phyloP scores from a whole-genome alignment of 495 filamentous ascomycete genomes.

The Alectoria sarmentosa region DNA sequence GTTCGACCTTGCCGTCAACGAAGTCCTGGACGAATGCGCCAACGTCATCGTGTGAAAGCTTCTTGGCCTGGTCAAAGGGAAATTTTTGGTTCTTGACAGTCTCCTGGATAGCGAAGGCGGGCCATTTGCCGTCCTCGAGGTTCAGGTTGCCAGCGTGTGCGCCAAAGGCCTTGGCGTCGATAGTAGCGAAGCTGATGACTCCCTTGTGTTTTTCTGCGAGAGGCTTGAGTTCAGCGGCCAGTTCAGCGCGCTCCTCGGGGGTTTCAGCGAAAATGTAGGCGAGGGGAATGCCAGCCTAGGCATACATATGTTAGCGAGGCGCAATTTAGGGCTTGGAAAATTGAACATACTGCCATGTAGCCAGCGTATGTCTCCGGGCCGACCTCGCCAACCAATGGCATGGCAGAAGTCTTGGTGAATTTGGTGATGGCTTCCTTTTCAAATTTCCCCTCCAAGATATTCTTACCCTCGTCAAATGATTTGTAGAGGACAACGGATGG shows the following conservation, averaged over 20 bases:
- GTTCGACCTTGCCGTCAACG: constrained; percentile 77
- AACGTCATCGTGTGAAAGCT: constrained; percentile 68
- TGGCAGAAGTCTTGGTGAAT: constrained; percentile 80
- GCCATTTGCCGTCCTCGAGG: constrained; percentile 90
- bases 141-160: constrained; percentile 96
- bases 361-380: constrained; percentile 94
- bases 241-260: constrained; percentile 74
- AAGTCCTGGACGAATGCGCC: constrained; percentile 84
- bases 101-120: constrained; percentile 97
- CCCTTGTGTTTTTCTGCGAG: constrained; percentile 60
- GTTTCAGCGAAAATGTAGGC: constrained; percentile 98
- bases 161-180: constrained; percentile 91
- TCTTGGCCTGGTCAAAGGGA: constrained; percentile 81
- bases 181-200: constrained; percentile 91
- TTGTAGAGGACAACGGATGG: constrained; percentile 95
- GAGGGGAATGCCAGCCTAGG: constrained; percentile 76
- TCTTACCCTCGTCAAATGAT: constrained; percentile 95
- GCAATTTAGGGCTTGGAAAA: background rate
- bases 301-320: constrained; percentile 6
- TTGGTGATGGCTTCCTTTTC: constrained; percentile 65
- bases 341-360: constrained; percentile 74
- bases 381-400: constrained; percentile 90
- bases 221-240: constrained; percentile 54
- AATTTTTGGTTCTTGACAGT: constrained; percentile 95
- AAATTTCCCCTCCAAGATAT: constrained; percentile 71